Conservation (phyloP, 352 stramenopile genomes). For the Pythium dissimile region DNA sequence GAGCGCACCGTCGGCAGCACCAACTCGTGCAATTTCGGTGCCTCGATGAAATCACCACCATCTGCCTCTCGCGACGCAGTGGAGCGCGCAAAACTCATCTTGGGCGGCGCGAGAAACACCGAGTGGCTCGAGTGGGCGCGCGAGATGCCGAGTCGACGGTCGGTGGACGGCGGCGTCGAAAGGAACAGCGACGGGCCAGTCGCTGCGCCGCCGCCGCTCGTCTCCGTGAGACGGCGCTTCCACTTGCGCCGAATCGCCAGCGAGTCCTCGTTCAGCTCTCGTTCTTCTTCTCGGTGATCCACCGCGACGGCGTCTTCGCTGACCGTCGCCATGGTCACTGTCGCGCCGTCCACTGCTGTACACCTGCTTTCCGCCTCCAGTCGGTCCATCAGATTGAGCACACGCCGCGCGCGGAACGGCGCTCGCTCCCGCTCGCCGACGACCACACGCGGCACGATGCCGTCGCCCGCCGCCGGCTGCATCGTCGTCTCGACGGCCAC, state of each 20-base stretch:
- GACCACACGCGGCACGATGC: slow-evolving; percentile 3
- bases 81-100: slow-evolving; percentile 5
- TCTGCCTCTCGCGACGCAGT: background rate
- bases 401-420: slow-evolving; percentile 6
- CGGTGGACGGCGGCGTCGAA: background rate
- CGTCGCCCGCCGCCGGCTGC: slow-evolving; percentile 1
- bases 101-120: slow-evolving; percentile 16
- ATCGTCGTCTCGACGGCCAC: slow-evolving; percentile 6
- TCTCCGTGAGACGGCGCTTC: slow-evolving; percentile 13
- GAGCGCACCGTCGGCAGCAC: slow-evolving; percentile 54
- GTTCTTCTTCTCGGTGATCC: too few relatives aligned
- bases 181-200: too few relatives aligned
- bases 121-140: slow-evolving; percentile 27
- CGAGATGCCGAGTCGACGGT: slow-evolving; percentile 8
- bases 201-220: background rate
- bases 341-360: background rate
- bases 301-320: too few relatives aligned
- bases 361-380: background rate
- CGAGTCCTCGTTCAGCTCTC: background rate
- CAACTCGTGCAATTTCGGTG: slow-evolving; percentile 11
- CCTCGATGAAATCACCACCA: slow-evolving; percentile 2
- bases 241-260: slow-evolving; percentile 30
- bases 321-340: background rate
- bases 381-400: slow-evolving; percentile 13
- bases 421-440: background rate